A percentile compares a stretch with the other conserved stretches of the same genome.
Evolutionary conservation across 1,284 basidiomycete genomes (phyloP).

Genomic region (Ganoderma multipileum): DNA sequence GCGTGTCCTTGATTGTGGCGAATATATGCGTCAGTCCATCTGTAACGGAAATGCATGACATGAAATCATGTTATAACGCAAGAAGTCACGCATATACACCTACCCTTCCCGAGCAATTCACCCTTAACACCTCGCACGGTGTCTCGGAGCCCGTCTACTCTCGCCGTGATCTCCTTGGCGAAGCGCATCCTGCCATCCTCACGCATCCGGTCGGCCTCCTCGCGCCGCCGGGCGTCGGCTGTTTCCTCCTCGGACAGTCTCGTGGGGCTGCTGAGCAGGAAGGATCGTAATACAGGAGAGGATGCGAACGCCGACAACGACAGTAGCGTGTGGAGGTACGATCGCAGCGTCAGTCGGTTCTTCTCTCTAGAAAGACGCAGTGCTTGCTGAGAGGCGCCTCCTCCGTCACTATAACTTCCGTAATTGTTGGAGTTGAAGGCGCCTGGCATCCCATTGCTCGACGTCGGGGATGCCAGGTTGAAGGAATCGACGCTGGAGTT

Average conservation of each 20-base stretch:
- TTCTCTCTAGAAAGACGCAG: slow-evolving; percentile 85
- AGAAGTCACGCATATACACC: slow-evolving; percentile 3
- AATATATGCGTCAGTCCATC: slow-evolving; percentile 93
- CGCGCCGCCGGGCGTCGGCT: slow-evolving; percentile 80
- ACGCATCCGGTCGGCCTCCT: slow-evolving; percentile 90
- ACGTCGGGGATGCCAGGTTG: slow-evolving; percentile 27
- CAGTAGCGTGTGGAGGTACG: slow-evolving; percentile 88
- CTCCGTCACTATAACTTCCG: neutral
- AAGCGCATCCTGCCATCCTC: slow-evolving; percentile 91
- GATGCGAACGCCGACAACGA: slow-evolving; percentile 79
- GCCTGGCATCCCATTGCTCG: slow-evolving; percentile 13
- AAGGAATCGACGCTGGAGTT: slow-evolving; percentile 37
- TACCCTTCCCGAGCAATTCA: slow-evolving; percentile 86
- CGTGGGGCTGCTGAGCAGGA: slow-evolving; percentile 84
- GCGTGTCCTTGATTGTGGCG: slow-evolving; percentile 84
- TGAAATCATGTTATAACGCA: neutral
- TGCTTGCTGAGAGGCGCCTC: slow-evolving; percentile 31
- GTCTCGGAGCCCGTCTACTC: slow-evolving; percentile 88
- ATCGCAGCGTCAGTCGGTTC: slow-evolving; percentile 93
- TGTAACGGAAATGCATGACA: slow-evolving; percentile 40
- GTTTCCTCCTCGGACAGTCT: slow-evolving; percentile 76
- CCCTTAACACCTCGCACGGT: slow-evolving; percentile 91
- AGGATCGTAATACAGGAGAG: slow-evolving; percentile 86
- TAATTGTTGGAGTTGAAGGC: slow-evolving; percentile 11
- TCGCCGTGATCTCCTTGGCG: slow-evolving; percentile 83